Base-by-base conservation (phyloP, 2,329 filamentous ascomycete genomes). In the Pezicula neosporulosa region DNA sequence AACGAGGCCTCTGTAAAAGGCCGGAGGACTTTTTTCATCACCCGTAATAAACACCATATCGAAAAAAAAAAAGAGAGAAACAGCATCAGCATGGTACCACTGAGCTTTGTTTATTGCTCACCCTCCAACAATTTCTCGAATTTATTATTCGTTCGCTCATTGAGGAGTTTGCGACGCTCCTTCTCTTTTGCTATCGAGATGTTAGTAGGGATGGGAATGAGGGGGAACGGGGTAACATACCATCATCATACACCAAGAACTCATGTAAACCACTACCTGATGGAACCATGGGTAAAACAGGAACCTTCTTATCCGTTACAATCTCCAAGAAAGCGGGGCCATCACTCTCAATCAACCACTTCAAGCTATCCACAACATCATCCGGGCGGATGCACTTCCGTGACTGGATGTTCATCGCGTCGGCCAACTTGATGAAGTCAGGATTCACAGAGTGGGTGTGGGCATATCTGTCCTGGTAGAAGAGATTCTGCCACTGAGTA, bases 231-330 rank as follows among this genome's bases (percentile, higher is more conserved):
- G 10, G 37, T 9, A 19, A 72, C 83, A 70, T 78, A 87, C 83
- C 81, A 75, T 84, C 80, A 69, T 96, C 90, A 72, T 90, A 96
- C 16, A 92, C 81, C 67, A 97, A 78, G 74, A 97, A 97, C 72
- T 97, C 94, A 68, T 97, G 90, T 63, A 99, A 78, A 53, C 80
- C 93, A 56, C 82, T 86, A 36, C 94, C 94, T 37, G 83, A 86
- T 3, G 93, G 93, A 44, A 99, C 94, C 94, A 97, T 97, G 36
- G 94, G 94, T 65, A 97, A 75, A n/a, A 99, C 93, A 44, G 93
- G 93, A 24, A 94, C 87, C 81, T 94, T 87, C 75, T 86, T 87
- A 70, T 97, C 94, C 4, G 90, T 94, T 48, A 96, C 80, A 49
- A 99, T 87, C 74, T 97, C 93, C 54, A 99, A 78, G 57, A 97